Base-by-base conservation (phyloP, 2,329 filamentous ascomycete genomes). In the Harringtonia lauricola region DNA sequence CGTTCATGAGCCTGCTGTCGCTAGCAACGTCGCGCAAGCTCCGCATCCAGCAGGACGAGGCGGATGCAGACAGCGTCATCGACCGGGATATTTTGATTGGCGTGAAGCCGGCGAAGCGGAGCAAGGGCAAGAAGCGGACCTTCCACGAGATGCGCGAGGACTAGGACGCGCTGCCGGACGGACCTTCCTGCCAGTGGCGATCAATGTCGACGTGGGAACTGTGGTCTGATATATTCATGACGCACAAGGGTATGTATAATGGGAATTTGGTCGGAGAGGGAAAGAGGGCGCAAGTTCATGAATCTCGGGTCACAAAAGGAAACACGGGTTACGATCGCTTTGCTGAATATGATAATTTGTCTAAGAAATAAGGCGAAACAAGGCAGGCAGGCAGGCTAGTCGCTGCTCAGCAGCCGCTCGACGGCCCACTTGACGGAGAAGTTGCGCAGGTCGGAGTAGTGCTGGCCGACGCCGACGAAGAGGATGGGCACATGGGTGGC, bases 401-500 rank as follows among this genome's bases (percentile, higher is more conserved):
- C 64, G 53, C 59, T 72, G 54, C 67, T 74, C 51, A 83, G 57
- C 38, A 83, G 64, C 61, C 81, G 81, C 58, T 81, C 74, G 7
- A 83, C 78, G 2, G 78, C 79, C 79, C 79, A 83, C 52, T 72
- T 76, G 37, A 82, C 79, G n/a, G 75, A 80, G 54, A 83, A 76
- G 58, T 79, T 82, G 47, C 79, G 71, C 48, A 83, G 64, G 55
- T 83, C 79, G 34, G 74, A 80, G 57, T 83, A 83, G 55, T 82
- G 78, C 61, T 83, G 79, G 13, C 79, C 79, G 24, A 82, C 77
- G 45, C 76, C 92, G 52, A 98, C 74, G 59, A 98, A 98, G 12
- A 96, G 74, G 18, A 98, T 88, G 0, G 94, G 94, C 37, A 98
- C 94, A 24, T 90, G 87, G 4, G 94, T 98, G 3, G 92, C 90